These are phyloP conservation scores for Bisporella sp. DNA, from an alignment of 2,329 filamentous ascomycete species.

Conservation along the genomic window DNA sequence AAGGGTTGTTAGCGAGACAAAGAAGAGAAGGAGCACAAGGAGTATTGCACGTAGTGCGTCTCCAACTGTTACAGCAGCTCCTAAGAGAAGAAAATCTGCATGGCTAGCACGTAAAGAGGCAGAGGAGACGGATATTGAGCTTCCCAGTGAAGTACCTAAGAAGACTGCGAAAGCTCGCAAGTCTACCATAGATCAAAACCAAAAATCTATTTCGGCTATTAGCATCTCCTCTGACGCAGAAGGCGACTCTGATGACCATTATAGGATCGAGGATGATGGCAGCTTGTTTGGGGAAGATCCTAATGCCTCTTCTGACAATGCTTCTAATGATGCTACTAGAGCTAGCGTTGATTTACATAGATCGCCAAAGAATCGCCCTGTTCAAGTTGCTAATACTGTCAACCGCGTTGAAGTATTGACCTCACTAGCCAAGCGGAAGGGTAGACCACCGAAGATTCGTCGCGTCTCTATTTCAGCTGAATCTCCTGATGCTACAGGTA, in stretches of 20 bases:
- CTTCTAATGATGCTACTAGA: no score
- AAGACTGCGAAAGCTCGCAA: conserved; percentile 2
- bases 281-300: no score
- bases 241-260: not conserved
- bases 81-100: conserved; percentile 16
- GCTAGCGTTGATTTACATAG: no score
- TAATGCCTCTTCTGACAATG: no score
- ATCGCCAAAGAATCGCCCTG: no score
- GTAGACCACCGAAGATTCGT: no score
- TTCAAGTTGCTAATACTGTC: no score
- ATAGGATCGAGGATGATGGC: no score
- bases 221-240: not conserved
- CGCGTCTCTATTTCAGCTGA: no score
- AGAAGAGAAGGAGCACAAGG: not conserved
- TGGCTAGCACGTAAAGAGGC: conserved; percentile 23
- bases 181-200: not conserved
- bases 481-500: no score
- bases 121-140: conserved; percentile 4
- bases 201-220: not conserved
- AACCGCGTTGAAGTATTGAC: no score
- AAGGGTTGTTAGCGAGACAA: not conserved
- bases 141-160: conserved; percentile 1
- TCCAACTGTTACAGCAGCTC: not conserved
- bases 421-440: no score
- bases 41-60: not conserved